Evolutionary conservation across 352 stramenopile genomes (phyloP).

Genomic region (Globisporangium spinosum): DNA sequence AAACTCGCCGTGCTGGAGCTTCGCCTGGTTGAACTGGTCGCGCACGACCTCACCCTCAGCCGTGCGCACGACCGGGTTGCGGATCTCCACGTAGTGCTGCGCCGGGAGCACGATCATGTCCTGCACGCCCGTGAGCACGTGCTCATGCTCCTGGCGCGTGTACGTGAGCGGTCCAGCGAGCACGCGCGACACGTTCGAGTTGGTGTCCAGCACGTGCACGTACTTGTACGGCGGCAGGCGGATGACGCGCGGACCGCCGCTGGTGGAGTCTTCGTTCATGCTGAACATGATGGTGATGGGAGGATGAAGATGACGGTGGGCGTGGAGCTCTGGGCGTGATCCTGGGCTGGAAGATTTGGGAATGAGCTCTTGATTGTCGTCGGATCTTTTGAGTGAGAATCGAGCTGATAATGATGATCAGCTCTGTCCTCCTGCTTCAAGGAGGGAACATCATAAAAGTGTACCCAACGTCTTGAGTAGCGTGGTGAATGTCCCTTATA

Average conservation of each 20-base stretch:
- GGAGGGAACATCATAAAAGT: neutral
- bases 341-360: conserved; percentile 5
- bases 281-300: neutral
- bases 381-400: neutral
- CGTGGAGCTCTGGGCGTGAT: neutral
- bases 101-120: conserved; percentile 78
- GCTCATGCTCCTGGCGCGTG: conserved; percentile 77
- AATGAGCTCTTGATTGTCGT: conserved; percentile 10
- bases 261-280: conserved; percentile 22
- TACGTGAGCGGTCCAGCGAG: conserved; percentile 74
- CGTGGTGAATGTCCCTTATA: neutral
- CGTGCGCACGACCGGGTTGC: conserved; percentile 56
- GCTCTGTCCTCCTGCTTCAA: neutral
- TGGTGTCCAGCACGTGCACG: conserved; percentile 81
- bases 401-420: neutral
- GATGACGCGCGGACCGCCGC: conserved; percentile 61
- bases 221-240: conserved; percentile 80
- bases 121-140: conserved; percentile 52
- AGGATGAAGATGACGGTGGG: neutral
- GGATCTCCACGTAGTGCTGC: conserved; percentile 77
- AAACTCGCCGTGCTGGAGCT: conserved; percentile 74
- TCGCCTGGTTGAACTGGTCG: conserved; percentile 70
- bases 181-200: conserved; percentile 81
- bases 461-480: conserved; percentile 12
- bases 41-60: conserved; percentile 46